phyloP scores from a whole-genome alignment of 1,284 basidiomycete genomes.

The Puccinia polysora region DNA sequence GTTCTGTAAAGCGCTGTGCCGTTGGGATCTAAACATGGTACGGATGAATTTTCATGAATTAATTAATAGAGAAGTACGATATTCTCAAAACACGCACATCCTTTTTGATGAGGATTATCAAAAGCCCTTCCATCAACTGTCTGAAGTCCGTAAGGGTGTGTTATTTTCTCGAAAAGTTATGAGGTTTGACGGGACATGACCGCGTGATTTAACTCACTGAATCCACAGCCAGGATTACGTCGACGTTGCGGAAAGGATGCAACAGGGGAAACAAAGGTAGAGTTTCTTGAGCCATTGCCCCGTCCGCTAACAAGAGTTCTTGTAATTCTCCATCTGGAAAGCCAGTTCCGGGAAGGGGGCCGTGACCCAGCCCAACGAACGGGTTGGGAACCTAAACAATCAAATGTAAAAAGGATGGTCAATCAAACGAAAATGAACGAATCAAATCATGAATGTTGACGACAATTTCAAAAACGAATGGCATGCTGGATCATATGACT shows the following conservation, averaged over 20 bases:
- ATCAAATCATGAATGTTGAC: too few species aligned
- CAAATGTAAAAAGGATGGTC: not conserved
- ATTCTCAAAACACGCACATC: slow-evolving; percentile 14
- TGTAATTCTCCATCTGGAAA: slow-evolving; percentile 21
- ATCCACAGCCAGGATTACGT: slow-evolving; percentile 26
- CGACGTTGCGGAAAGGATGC: slow-evolving; percentile 13
- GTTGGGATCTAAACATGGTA: slow-evolving; percentile 26
- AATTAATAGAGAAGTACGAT: not conserved
- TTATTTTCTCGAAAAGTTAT: not conserved
- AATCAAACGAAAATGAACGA: too few species aligned
- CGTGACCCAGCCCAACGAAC: slow-evolving; percentile 14
- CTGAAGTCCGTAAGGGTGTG: not conserved
- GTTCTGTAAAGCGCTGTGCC: slow-evolving; percentile 24
- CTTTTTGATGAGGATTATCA: slow-evolving; percentile 1
- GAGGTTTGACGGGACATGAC: not conserved
- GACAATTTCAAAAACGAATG: too few species aligned
- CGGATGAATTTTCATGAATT: not conserved
- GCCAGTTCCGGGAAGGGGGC: not conserved
- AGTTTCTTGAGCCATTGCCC: slow-evolving; percentile 29
- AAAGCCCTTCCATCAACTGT: not conserved
- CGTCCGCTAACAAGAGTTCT: slow-evolving; percentile 28
- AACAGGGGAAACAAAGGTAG: slow-evolving; percentile 35
- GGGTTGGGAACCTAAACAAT: slow-evolving; percentile 36
- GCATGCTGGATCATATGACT: too few species aligned
- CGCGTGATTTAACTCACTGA: slow-evolving; percentile 38